Conservation (phyloP, 2,329 filamentous ascomycete genomes). For the Nemania abortiva region DNA sequence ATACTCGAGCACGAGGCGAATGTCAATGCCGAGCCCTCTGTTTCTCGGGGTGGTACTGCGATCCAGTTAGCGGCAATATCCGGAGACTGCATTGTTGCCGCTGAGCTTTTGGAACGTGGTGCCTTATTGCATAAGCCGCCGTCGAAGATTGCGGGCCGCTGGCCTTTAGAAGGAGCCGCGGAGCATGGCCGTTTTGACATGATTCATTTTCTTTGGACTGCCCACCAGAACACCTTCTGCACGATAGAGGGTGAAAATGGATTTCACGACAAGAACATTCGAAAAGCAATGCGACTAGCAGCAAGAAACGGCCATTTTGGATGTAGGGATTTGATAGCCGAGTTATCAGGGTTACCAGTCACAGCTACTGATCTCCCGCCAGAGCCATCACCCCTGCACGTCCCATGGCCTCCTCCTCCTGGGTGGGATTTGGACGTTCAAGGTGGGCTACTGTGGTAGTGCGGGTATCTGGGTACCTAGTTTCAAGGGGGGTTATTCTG, state of each 20-base stretch:
- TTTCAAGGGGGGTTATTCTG: no score
- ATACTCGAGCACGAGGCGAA: constrained; percentile 33
- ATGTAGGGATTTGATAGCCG: constrained; percentile 31
- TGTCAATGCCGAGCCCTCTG: constrained; percentile 31
- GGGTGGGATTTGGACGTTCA: no score
- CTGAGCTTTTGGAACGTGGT: constrained; percentile 26
- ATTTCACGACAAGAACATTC: constrained; percentile 20
- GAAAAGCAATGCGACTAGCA: constrained; percentile 37
- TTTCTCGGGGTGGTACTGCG: constrained; percentile 35
- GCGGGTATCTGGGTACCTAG: no score
- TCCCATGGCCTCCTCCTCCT: constrained; percentile 30
- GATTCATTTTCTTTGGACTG: constrained; percentile 39
- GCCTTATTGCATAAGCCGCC: constrained; percentile 27
- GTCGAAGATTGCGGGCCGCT: constrained; percentile 31
- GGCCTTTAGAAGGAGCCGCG: constrained; percentile 40
- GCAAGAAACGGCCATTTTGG: constrained; percentile 18
- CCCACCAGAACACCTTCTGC: constrained; percentile 10
- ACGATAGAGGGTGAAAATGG: neutral
- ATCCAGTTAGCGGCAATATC: constrained; percentile 38
- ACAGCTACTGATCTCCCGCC: constrained; percentile 22
- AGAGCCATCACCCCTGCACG: constrained; percentile 21
- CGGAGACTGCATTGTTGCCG: constrained; percentile 33
- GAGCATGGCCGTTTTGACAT: constrained; percentile 41
- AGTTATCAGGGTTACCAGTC: constrained; percentile 11
- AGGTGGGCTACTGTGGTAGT: no score